phyloP scores from a whole-genome alignment of 2,329 filamentous ascomycete genomes.

The Uncinocarpus reesii region DNA sequence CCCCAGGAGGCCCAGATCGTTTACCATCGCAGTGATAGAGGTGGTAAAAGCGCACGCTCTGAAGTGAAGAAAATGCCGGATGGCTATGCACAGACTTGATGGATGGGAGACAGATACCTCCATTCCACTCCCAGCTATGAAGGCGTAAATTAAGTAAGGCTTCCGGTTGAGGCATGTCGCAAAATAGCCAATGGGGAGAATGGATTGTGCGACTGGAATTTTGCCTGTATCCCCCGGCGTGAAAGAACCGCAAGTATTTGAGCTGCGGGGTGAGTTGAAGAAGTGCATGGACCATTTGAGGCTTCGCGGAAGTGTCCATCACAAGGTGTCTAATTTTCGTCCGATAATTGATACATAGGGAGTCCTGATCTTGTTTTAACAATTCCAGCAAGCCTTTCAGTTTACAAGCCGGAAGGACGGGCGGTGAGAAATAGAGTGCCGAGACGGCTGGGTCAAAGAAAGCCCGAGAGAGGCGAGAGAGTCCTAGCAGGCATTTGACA shows the following conservation, averaged over 20 bases:
- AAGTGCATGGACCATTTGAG: constrained; percentile 46
- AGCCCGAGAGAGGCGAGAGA: constrained; percentile 51
- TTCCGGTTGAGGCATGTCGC: constrained; percentile 52
- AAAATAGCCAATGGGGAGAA: constrained; percentile 9
- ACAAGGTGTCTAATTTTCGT: constrained; percentile 60
- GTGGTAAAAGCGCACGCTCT: constrained; percentile 31
- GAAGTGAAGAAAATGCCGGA: constrained; percentile 42
- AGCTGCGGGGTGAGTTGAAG: constrained; percentile 57
- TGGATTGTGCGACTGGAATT: background rate
- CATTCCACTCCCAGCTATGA: constrained; percentile 49
- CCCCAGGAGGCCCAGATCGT: background rate
- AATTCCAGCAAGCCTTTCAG: constrained; percentile 42
- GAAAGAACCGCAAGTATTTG: constrained; percentile 59
- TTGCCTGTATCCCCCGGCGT: constrained; percentile 28
- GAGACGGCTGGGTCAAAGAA: constrained; percentile 65
- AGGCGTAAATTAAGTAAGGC: constrained; percentile 40
- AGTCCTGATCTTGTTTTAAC: constrained; percentile 45
- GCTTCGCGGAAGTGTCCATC: constrained; percentile 53
- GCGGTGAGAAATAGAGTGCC: constrained; percentile 60
- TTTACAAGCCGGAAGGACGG: constrained; percentile 46
- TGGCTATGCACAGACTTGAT: constrained; percentile 46
- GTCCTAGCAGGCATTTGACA: constrained; percentile 52
- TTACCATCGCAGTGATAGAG: constrained; percentile 16
- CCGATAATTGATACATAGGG: constrained; percentile 53
- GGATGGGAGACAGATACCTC: constrained; percentile 38